These are phyloP conservation scores for Aspergillus fijiensis DNA, from an alignment of 2,329 filamentous ascomycete genomes.

Conservation along the genomic window DNA sequence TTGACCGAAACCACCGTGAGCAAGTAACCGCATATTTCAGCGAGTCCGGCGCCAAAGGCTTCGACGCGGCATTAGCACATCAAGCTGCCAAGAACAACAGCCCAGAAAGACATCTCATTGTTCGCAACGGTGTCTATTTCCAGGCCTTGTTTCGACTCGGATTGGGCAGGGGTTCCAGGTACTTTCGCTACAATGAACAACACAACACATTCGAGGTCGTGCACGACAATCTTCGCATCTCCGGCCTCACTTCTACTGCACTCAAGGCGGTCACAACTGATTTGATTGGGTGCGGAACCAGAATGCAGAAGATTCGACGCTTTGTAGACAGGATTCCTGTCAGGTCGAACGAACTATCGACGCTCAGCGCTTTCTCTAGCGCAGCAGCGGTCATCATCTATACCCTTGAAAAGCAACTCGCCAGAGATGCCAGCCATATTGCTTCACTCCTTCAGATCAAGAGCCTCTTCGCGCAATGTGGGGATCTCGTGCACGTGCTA, in stretches of 20 bases:
- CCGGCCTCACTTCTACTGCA: slow-evolving; percentile 51
- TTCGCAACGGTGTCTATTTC: slow-evolving; percentile 40
- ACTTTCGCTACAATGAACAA: slow-evolving; percentile 43
- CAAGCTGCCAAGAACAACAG: slow-evolving; percentile 22
- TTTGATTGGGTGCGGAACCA: slow-evolving; percentile 37
- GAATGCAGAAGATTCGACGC: slow-evolving; percentile 37
- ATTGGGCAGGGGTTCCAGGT: slow-evolving; percentile 46
- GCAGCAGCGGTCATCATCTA: slow-evolving; percentile 36
- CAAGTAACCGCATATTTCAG: slow-evolving; percentile 44
- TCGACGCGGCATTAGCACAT: slow-evolving; percentile 39
- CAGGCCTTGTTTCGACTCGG: slow-evolving; percentile 42
- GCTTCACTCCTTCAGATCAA: slow-evolving; percentile 39
- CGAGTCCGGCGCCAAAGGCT: slow-evolving; percentile 42
- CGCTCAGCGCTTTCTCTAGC: slow-evolving; percentile 38
- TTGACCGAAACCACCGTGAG: slow-evolving; percentile 31
- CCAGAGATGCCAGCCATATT: slow-evolving; percentile 23
- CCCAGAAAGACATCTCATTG: slow-evolving; percentile 31
- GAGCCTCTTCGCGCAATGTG: slow-evolving; percentile 40
- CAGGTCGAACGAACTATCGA: slow-evolving; percentile 29
- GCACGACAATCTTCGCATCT: slow-evolving; percentile 47
- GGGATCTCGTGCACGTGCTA: slow-evolving; percentile 37
- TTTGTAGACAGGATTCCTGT: slow-evolving; percentile 34
- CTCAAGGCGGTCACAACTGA: slow-evolving; percentile 35
- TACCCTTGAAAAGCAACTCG: slow-evolving; percentile 38
- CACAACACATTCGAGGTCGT: slow-evolving; percentile 39